Evolutionary conservation across 352 stramenopile species (phyloP).

Genomic region (Globisporangium emineosum): DNA sequence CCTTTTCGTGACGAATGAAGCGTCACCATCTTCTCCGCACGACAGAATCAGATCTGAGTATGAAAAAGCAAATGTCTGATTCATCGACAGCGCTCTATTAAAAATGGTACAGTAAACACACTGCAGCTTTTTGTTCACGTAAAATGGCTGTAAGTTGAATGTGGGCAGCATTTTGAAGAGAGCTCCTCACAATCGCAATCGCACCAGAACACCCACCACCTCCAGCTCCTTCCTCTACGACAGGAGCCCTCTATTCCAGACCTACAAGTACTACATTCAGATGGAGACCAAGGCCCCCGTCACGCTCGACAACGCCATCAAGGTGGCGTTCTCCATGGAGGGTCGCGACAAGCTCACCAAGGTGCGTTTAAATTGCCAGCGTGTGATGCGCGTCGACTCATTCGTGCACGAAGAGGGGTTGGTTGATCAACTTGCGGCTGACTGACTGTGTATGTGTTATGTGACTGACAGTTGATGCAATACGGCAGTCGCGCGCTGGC

Average conservation of each 20-base stretch:
- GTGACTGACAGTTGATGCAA: slow-evolving; percentile 54
- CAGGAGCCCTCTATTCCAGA: not conserved
- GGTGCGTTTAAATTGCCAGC: slow-evolving; percentile 27
- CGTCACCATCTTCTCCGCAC: not conserved
- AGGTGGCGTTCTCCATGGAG: slow-evolving; percentile 77
- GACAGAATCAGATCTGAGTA: not conserved
- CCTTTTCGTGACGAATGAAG: slow-evolving; percentile 9
- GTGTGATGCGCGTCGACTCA: not conserved
- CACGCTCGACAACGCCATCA: slow-evolving; percentile 55
- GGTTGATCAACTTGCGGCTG: not conserved
- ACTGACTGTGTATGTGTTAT: slow-evolving; percentile 1
- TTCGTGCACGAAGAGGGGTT: not conserved
- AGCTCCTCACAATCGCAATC: not conserved
- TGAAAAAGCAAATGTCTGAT: too few relatives aligned
- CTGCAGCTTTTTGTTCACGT: slow-evolving; percentile 34
- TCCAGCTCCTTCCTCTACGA: not conserved
- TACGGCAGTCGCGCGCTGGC: slow-evolving; percentile 79
- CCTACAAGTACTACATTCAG: not conserved
- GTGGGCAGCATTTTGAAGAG: slow-evolving; percentile 1
- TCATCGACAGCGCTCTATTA: slow-evolving; percentile 18
- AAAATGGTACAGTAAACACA: slow-evolving; percentile 17
- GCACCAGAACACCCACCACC: not conserved
- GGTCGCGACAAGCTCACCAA: slow-evolving; percentile 88
- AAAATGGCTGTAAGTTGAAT: slow-evolving; percentile 18
- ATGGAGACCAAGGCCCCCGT: slow-evolving; percentile 58